Evolutionary conservation across 257 asterid species (phyloP).

Genomic region (Ilex asprella): DNA sequence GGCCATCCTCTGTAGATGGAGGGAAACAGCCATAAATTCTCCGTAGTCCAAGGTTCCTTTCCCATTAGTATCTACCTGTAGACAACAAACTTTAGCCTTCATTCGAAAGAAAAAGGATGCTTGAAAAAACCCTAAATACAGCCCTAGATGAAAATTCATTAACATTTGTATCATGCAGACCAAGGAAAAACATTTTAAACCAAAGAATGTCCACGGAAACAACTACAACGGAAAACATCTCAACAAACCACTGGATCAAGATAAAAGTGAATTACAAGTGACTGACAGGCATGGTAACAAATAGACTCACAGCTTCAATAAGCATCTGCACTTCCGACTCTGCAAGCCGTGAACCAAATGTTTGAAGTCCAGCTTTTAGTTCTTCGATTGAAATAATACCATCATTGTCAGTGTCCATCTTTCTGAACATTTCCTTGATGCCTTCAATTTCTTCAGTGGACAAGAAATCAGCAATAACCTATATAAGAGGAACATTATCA

Average conservation of each 20-base stretch:
- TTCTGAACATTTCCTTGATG: conserved; percentile 73
- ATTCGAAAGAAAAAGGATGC: conserved; percentile 61
- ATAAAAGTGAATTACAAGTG: no score
- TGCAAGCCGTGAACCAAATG: conserved; percentile 57
- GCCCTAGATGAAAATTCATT: no score
- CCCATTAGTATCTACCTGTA: conserved; percentile 72
- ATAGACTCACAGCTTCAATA: conserved; percentile 73
- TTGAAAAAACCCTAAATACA: conserved; percentile 11
- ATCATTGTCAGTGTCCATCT: conserved; percentile 73
- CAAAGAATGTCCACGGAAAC: no score
- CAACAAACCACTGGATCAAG: conserved; percentile 62
- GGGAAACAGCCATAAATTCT: conserved; percentile 77
- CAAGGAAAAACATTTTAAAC: no score
- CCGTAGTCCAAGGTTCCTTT: conserved; percentile 77
- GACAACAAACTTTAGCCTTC: conserved; percentile 53
- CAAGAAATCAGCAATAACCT: conserved; percentile 95
- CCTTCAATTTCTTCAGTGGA: conserved; percentile 91
- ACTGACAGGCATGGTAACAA: background rate
- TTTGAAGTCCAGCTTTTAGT: conserved; percentile 66
- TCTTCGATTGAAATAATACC: conserved; percentile 76
- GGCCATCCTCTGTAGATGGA: conserved; percentile 80
- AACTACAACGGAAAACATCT: conserved; percentile 24
- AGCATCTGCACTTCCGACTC: conserved; percentile 85
- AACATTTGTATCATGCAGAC: no score
- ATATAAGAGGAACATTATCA: conserved; percentile 17